A percentile compares a stretch with the other conserved stretches of the same genome.
These are phyloP conservation scores for Cynanchum wilfordii DNA, from an alignment of 257 asterid species.

Conservation along the genomic window DNA sequence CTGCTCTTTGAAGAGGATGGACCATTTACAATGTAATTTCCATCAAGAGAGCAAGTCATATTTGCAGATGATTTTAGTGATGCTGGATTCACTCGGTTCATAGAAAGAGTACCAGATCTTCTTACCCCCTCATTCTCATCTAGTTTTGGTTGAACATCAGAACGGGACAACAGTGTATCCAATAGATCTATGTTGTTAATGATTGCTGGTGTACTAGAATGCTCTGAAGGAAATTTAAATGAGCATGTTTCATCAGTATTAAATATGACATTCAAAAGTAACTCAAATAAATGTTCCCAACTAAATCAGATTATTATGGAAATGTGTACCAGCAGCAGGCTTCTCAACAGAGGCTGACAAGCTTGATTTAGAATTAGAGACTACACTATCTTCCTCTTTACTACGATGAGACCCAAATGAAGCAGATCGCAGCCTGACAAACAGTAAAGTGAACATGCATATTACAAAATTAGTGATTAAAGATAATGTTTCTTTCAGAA, in stretches of 20 bases:
- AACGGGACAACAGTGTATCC: conserved; percentile 19
- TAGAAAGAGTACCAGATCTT: conserved; percentile 23
- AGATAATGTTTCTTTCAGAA: neutral
- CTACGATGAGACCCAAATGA: conserved; percentile 18
- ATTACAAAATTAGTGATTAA: neutral
- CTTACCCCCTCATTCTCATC: conserved; percentile 30
- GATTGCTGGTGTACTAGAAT: conserved; percentile 17
- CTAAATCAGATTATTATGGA: neutral
- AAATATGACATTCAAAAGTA: neutral
- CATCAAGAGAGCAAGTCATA: conserved; percentile 24
- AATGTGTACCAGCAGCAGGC: conserved; percentile 26
- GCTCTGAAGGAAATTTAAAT: conserved; percentile 16
- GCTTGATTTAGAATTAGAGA: conserved; percentile 18
- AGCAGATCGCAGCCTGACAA: conserved; percentile 17
- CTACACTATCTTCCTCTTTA: conserved; percentile 26
- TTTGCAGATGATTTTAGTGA: conserved; percentile 29
- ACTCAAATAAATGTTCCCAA: neutral
- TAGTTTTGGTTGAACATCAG: conserved; percentile 20
- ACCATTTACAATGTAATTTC: conserved; percentile 31
- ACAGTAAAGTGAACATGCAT: neutral
- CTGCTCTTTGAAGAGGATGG: conserved; percentile 25
- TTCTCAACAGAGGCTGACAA: conserved; percentile 12
- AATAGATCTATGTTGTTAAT: conserved; percentile 16
- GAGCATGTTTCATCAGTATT: neutral
- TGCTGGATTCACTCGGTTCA: conserved; percentile 18